Base-by-base conservation (phyloP, 164 flowering plant species). In the Berberis vulgaris region DNA sequence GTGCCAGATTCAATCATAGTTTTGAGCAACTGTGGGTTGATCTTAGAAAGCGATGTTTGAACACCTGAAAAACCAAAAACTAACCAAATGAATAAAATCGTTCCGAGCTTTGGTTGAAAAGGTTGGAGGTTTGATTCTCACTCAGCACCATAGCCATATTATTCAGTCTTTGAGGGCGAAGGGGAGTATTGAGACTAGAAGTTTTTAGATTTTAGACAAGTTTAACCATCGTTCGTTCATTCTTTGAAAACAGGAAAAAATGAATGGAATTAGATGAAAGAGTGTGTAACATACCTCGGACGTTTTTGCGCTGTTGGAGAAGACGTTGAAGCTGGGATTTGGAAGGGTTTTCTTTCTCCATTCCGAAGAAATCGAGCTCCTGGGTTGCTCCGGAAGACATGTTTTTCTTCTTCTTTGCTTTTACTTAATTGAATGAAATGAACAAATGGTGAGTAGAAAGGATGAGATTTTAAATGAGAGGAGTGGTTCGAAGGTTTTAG, bases 291-390 rank as follows among this genome's bases (percentile, higher is more conserved):
- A 26, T 4, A 82, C 91, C 88, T 65, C 77, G 80, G 62, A 81
- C 69, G 71, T 80, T 79, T 59, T 71, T 64, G 6, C 68, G 75
- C 49, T 80, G 86, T 43, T 73, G 69, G 39, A 76, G 62, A 43
- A 76, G 73, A 59, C 60, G 72, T 26, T 66, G 74, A 67, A 73
- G 62, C 63, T 65, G 75, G 61, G 80, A 63, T 39, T 60, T 63
- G 41, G 77, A 39, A 40, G 81, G 46, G 41, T 26, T 52, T 4
- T 71, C 65, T 41, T 70, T 73, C 72, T 75, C 78, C 79, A 79
- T 60, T 41, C 83, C 76, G 61, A 87, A 77, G 77, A 86, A 84
- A 69, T 85, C 86, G 66, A 81, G 83, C 60, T 85, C 93, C 0
- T 73, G 77, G 39, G 73, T 64, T 12, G 78, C 64, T 57, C 69